Percentiles rank a stretch among this genome's conserved stretches.
Evolutionary conservation across 257 asterid species (phyloP).

Genomic region (Rauvolfia tetraphylla): DNA sequence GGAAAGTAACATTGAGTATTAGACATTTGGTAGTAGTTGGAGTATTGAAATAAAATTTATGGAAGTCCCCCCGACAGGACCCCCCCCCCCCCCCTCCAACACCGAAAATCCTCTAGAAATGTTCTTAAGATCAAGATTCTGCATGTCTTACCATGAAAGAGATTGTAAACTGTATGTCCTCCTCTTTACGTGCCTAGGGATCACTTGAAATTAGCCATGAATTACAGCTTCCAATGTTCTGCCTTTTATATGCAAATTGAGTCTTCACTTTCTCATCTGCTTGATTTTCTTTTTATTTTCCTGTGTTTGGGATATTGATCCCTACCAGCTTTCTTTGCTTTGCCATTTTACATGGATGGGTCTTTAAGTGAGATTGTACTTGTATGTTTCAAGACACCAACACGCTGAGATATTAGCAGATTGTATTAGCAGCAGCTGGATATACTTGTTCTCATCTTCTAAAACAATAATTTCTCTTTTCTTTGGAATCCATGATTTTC

Average conservation of each 20-base stretch:
- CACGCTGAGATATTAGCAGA: background rate
- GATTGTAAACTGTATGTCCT: background rate
- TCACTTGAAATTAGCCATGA: background rate
- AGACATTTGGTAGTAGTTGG: background rate
- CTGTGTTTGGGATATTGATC: background rate
- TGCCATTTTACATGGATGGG: background rate
- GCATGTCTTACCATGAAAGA: background rate
- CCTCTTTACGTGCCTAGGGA: background rate
- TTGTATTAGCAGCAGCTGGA: background rate
- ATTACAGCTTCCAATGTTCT: background rate
- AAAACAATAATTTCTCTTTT: constrained; percentile 6
- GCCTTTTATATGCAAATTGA: background rate
- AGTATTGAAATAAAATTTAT: background rate
- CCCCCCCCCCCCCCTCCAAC: no score
- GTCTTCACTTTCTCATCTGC: background rate
- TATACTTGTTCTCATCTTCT: background rate
- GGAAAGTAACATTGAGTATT: background rate
- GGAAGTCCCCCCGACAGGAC: no score
- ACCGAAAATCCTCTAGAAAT: background rate
- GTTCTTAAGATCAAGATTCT: background rate
- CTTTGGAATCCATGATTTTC: constrained; percentile 26
- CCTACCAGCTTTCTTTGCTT: background rate
- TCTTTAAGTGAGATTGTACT: background rate
- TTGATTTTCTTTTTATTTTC: background rate
- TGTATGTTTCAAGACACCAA: background rate